Evolutionary conservation across 2,329 filamentous ascomycete genomes (phyloP).

Genomic region (Alternaria triticimaculans): DNA sequence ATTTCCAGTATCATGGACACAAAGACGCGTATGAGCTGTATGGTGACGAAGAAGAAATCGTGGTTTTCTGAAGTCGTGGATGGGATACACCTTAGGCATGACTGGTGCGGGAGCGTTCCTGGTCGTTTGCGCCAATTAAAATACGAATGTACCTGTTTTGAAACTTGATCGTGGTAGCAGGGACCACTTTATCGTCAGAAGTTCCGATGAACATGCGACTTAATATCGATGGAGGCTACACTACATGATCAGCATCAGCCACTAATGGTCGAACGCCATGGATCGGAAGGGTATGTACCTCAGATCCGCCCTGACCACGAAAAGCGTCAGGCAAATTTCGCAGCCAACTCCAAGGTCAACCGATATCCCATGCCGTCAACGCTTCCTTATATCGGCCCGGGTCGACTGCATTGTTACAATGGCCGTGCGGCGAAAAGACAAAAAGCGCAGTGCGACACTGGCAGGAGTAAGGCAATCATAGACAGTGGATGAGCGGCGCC

Average conservation of each 20-base stretch:
- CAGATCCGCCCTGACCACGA: constrained; percentile 7
- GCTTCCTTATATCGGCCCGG: not conserved
- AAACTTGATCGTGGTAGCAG: not conserved
- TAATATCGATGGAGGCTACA: constrained; percentile 10
- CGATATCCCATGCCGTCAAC: not conserved
- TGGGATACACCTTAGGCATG: not conserved
- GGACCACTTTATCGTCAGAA: not conserved
- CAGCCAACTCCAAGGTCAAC: not conserved
- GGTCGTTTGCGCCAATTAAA: constrained; percentile 2
- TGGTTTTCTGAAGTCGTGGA: constrained; percentile 21
- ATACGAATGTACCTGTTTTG: not conserved
- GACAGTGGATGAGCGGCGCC: not conserved
- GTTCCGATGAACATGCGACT: constrained; percentile 10
- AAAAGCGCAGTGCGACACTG: constrained; percentile 9
- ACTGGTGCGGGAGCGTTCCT: not conserved
- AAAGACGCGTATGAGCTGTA: constrained; percentile 40
- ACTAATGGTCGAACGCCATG: not conserved
- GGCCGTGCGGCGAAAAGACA: not conserved
- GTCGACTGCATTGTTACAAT: not conserved
- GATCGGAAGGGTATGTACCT: not conserved
- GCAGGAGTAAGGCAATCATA: not conserved
- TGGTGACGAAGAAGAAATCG: constrained; percentile 17
- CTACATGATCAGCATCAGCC: constrained; percentile 5
- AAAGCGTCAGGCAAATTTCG: not conserved
- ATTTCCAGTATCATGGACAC: constrained; percentile 45